Evolutionary conservation across 2,329 filamentous ascomycete genomes (phyloP).

Genomic region (Diaporthe sp.): DNA sequence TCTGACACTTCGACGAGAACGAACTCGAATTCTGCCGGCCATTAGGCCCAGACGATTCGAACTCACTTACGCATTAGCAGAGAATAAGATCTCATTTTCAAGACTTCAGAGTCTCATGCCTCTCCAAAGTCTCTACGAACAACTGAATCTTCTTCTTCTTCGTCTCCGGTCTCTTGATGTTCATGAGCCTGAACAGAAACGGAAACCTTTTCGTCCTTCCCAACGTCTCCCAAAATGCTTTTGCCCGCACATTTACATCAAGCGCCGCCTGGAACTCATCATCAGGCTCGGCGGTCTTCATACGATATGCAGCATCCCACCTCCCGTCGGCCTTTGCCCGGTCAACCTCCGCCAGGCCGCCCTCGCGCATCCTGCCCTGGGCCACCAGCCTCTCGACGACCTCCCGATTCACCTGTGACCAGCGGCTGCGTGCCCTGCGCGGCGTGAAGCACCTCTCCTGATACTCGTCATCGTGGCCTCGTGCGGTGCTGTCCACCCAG

Average conservation of each 20-base stretch:
- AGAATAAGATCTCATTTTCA: background rate
- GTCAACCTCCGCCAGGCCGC: slow-evolving; percentile 1
- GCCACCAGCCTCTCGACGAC: slow-evolving; percentile 13
- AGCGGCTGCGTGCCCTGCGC: slow-evolving; percentile 18
- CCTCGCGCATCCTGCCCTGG: slow-evolving; percentile 15
- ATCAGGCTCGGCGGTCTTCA: slow-evolving; percentile 23
- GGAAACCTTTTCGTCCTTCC: slow-evolving; percentile 20
- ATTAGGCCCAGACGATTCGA: background rate
- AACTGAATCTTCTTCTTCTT: slow-evolving; percentile 16
- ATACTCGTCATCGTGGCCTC: background rate
- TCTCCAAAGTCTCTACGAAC: slow-evolving; percentile 22
- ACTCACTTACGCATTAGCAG: background rate
- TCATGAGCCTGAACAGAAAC: slow-evolving; percentile 21
- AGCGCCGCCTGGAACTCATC: slow-evolving; percentile 18
- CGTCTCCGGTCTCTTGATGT: slow-evolving; percentile 13
- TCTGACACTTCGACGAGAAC: background rate
- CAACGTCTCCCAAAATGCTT: slow-evolving; percentile 9
- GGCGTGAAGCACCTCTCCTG: slow-evolving; percentile 16
- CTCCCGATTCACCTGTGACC: slow-evolving; percentile 19
- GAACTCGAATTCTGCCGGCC: background rate
- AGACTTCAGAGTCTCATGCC: background rate
- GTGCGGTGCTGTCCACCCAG: slow-evolving; percentile 16
- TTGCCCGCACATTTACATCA: slow-evolving; percentile 11
- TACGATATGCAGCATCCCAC: slow-evolving; percentile 27
- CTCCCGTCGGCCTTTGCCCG: slow-evolving; percentile 21